A percentile compares a stretch with the other conserved stretches of the same genome.
Conservation (phyloP, 768 basidiomycete species). For the Leccinum fibrillosum region DNA sequence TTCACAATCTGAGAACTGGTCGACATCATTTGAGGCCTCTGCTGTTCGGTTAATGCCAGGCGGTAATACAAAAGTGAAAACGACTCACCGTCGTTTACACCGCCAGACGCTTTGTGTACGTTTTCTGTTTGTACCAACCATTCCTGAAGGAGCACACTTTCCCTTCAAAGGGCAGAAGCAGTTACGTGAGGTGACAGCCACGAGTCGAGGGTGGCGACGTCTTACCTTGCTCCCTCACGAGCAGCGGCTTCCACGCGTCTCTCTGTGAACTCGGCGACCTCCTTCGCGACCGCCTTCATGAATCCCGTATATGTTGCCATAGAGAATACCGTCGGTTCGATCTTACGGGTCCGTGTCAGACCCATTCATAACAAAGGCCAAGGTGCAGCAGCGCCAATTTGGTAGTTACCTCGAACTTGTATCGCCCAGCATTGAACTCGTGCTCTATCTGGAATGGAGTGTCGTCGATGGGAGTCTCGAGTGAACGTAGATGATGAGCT, state of each 20-base stretch:
- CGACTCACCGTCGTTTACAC: conserved; percentile 2
- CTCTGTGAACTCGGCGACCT: conserved; percentile 41
- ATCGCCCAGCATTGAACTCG: conserved; percentile 51
- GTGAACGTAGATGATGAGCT: background rate
- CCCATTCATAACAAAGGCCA: background rate
- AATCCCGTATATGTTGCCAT: conserved; percentile 48
- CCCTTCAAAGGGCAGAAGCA: conserved; percentile 27
- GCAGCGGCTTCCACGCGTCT: conserved; percentile 36
- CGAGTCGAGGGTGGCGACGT: background rate
- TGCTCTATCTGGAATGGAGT: conserved; percentile 39
- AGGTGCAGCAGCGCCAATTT: background rate
- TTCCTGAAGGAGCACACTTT: conserved; percentile 39
- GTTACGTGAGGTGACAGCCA: background rate
- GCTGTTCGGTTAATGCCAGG: background rate
- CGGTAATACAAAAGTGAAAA: background rate
- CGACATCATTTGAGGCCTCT: conserved; percentile 1
- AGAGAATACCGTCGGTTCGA: conserved; percentile 51
- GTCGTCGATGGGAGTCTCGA: background rate
- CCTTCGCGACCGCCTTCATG: conserved; percentile 37
- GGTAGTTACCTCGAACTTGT: conserved; percentile 43
- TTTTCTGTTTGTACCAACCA: conserved; percentile 37
- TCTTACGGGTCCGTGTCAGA: conserved; percentile 28
- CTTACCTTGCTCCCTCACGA: conserved; percentile 41
- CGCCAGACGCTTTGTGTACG: background rate
- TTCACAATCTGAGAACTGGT: conserved; percentile 2